Conservation (phyloP, 495 filamentous ascomycete species). For the Bombardia bombarda region DNA sequence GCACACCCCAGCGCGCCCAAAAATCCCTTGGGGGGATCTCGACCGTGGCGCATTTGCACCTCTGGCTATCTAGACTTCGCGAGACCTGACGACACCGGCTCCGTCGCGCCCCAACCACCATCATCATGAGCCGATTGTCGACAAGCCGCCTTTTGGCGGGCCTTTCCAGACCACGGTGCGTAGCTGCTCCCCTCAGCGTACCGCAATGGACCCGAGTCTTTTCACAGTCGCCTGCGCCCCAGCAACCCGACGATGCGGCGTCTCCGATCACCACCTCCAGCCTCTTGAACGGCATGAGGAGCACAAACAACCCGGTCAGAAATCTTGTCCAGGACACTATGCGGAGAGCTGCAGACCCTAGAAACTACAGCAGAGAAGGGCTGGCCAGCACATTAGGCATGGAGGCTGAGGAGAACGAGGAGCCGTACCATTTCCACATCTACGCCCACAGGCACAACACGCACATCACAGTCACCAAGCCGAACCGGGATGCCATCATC, state of each 20-base stretch:
- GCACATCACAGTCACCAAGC: constrained; percentile 78
- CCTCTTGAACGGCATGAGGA: too few species aligned
- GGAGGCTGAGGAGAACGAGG: constrained; percentile 22
- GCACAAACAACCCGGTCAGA: too few species aligned
- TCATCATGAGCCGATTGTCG: constrained; percentile 29
- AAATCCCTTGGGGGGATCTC: too few species aligned
- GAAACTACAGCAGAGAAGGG: too few species aligned
- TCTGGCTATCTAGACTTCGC: too few species aligned
- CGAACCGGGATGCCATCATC: constrained; percentile 67
- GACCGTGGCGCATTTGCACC: too few species aligned
- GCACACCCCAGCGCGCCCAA: too few species aligned
- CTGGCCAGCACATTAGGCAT: constrained; percentile 7
- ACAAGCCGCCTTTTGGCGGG: constrained; percentile 36
- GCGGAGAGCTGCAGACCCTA: too few species aligned
- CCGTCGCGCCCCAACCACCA: not conserved
- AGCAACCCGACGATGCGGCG: constrained; percentile 3
- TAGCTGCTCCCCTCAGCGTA: constrained; percentile 13
- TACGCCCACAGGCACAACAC: constrained; percentile 86
- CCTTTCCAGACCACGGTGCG: constrained; percentile 16
- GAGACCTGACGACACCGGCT: too few species aligned
- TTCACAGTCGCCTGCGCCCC: constrained; percentile 22
- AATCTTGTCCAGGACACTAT: too few species aligned
- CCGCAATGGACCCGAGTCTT: constrained; percentile 34
- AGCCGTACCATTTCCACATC: constrained; percentile 79
- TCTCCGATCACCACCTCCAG: not conserved